A percentile compares a stretch with the other conserved stretches of the same genome.
These are phyloP conservation scores for Senna siamea DNA, from an alignment of 306 rosid species.

Conservation along the genomic window DNA sequence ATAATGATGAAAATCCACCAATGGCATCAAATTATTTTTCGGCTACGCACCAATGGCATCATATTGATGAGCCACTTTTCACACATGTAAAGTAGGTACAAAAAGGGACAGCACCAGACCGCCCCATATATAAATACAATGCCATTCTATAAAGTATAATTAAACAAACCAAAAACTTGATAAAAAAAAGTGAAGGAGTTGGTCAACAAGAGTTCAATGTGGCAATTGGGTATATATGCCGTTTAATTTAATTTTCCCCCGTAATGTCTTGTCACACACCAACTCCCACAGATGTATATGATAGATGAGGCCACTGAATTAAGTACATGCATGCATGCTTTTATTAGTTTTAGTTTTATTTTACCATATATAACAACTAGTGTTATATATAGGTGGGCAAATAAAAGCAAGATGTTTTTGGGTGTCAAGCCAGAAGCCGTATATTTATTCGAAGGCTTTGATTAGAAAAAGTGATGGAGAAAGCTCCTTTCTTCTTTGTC, in stretches of 20 bases:
- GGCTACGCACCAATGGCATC: too few relatives aligned
- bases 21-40: too few relatives aligned
- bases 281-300: background rate
- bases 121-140: background rate
- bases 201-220: background rate
- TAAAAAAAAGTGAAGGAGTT: background rate
- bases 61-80: too few relatives aligned
- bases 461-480: background rate
- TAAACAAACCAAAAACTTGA: background rate
- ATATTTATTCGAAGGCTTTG: too few relatives aligned
- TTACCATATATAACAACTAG: constrained; percentile 41
- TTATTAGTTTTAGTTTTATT: too few relatives aligned
- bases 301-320: too few relatives aligned
- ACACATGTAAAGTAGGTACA: too few relatives aligned
- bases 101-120: too few relatives aligned
- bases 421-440: constrained; percentile 4
- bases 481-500: background rate
- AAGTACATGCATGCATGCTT: too few relatives aligned
- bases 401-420: constrained; percentile 23
- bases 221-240: constrained; percentile 24
- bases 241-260: constrained; percentile 16
- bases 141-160: background rate
- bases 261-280: constrained; percentile 35
- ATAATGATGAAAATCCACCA: background rate
- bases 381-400: background rate